Evolutionary conservation across 129 eudicot genomes (phyloP).

Genomic region (Ambrosia trifida): DNA sequence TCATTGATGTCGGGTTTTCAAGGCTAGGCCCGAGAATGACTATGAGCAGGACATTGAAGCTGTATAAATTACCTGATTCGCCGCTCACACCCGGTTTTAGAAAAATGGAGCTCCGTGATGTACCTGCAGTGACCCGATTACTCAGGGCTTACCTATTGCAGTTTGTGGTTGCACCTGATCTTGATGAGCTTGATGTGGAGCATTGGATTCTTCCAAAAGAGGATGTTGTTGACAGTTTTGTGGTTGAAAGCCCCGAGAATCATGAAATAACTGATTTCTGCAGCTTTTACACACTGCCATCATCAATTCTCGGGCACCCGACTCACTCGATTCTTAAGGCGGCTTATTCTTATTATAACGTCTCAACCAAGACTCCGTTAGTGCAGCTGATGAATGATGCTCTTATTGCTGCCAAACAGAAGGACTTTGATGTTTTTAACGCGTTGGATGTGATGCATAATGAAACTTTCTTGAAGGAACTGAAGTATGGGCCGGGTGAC

Average conservation of each 20-base stretch:
- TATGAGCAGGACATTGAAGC: constrained; percentile 61
- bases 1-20: constrained; percentile 63
- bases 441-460: constrained; percentile 65
- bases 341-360: constrained; percentile 64
- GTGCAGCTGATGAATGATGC: constrained; percentile 64
- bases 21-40: constrained; percentile 67
- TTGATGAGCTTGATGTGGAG: constrained; percentile 62
- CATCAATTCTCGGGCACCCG: constrained; percentile 56
- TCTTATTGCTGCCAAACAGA: constrained; percentile 52
- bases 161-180: constrained; percentile 57
- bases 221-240: constrained; percentile 48
- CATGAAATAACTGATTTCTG: constrained; percentile 57
- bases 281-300: constrained; percentile 59
- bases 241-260: constrained; percentile 57
- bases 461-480: constrained; percentile 45
- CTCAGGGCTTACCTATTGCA: constrained; percentile 46
- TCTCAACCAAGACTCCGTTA: constrained; percentile 50
- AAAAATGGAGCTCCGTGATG: constrained; percentile 61
- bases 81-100: constrained; percentile 51
- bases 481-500: constrained; percentile 54
- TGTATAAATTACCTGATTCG: constrained; percentile 50
- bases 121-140: constrained; percentile 56
- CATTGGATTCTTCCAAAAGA: constrained; percentile 65
- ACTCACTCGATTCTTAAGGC: constrained; percentile 50
- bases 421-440: constrained; percentile 61